Percentiles rank a stretch among this genome's conserved stretches.
Conservation (phyloP, 169 alveolate species). For the Plasmodium reichenowi region DNA sequence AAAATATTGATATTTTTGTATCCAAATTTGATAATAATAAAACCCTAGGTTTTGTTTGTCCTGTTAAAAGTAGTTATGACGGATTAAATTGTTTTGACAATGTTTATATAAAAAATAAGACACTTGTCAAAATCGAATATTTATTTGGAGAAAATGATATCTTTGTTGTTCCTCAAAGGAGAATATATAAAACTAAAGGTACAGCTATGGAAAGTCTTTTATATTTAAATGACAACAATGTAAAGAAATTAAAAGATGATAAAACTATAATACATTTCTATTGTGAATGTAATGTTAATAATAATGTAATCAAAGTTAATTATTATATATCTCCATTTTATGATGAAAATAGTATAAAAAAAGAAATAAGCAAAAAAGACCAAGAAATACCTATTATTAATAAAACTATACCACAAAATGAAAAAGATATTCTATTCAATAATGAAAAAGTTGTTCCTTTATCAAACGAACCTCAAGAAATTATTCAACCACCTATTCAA, state of each 20-base stretch:
- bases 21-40: constrained; percentile 16
- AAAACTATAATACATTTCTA: constrained; percentile 19
- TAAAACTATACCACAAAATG: too few species aligned
- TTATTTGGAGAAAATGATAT: constrained; percentile 23
- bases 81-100: constrained; percentile 18
- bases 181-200: background rate
- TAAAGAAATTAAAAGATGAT: constrained; percentile 30
- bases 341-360: background rate
- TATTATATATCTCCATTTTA: constrained; percentile 33
- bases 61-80: constrained; percentile 5
- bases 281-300: constrained; percentile 11
- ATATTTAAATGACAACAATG: constrained; percentile 17
- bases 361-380: background rate
- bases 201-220: constrained; percentile 12
- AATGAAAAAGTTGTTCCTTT: too few species aligned
- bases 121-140: constrained; percentile 7
- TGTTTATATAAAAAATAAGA: constrained; percentile 4
- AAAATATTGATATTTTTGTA: constrained; percentile 12
- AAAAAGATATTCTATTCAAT: too few species aligned
- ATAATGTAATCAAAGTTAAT: constrained; percentile 5
- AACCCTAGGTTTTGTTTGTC: constrained; percentile 26
- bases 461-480: too few species aligned
- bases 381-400: background rate
- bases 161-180: constrained; percentile 20
- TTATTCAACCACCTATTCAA: too few species aligned